Evolutionary conservation across 129 eudicot genomes (phyloP).

Genomic region (Heracleum sosnowskyi): DNA sequence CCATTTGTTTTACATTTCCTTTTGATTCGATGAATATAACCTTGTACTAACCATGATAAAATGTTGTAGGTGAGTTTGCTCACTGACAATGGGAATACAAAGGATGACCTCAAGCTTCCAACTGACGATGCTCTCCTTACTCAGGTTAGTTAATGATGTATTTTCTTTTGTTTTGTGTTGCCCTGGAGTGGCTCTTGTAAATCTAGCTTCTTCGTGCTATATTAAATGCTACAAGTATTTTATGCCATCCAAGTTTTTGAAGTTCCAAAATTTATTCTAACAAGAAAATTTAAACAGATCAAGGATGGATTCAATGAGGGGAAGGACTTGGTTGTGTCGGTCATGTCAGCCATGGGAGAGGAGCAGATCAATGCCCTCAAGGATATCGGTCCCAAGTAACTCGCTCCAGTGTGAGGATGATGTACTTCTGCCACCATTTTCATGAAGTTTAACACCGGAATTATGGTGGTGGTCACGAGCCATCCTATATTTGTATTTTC

Average conservation of each 20-base stretch:
- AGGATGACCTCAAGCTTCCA: conserved; percentile 45
- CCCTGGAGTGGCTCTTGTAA: too few relatives aligned
- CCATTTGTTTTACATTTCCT: not conserved
- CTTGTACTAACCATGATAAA: not conserved
- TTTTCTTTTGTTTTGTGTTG: not conserved
- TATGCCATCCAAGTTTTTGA: not conserved
- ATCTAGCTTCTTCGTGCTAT: not conserved
- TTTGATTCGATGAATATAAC: not conserved
- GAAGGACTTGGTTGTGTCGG: conserved; percentile 34
- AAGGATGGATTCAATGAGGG: conserved; percentile 43
- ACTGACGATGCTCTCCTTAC: conserved; percentile 33
- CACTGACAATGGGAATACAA: conserved; percentile 37
- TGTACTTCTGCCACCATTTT: conserved; percentile 6
- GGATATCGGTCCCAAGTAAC: conserved; percentile 35
- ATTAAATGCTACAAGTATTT: not conserved
- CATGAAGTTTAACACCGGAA: conserved; percentile 9
- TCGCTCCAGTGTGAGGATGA: not conserved
- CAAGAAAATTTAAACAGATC: conserved; percentile 18
- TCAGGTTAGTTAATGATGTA: conserved; percentile 25
- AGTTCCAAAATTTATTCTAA: not conserved
- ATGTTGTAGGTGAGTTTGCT: conserved; percentile 38
- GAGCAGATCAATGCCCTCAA: conserved; percentile 45
- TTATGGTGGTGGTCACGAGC: conserved; percentile 5
- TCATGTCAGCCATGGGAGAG: conserved; percentile 52
- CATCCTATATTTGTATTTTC: not conserved